Conservation (phyloP, 2,329 filamentous ascomycete genomes). For the Xylariaceae sp. region DNA sequence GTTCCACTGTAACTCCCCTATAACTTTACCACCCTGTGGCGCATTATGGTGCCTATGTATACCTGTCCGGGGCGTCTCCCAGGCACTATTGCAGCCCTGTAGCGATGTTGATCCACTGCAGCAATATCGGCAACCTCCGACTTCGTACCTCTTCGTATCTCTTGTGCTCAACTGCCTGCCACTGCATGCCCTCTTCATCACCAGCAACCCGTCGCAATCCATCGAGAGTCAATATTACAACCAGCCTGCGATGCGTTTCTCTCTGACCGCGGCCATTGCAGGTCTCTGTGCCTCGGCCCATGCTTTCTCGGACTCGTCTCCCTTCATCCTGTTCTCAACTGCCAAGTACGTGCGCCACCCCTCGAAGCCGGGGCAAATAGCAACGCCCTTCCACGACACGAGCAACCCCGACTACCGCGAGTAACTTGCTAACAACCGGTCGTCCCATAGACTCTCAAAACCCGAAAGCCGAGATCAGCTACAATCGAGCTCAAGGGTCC, state of each 20-base stretch:
- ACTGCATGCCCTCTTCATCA: background rate
- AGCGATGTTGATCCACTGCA: too few relatives aligned
- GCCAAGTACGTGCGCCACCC: conserved; percentile 58
- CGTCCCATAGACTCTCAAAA: conserved; percentile 23
- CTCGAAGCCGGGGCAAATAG: conserved; percentile 7
- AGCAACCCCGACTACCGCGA: background rate
- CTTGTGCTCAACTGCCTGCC: too few relatives aligned
- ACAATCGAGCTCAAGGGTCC: conserved; percentile 45
- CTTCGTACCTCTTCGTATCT: too few relatives aligned
- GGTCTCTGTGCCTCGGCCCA: conserved; percentile 55
- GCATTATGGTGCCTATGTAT: too few relatives aligned
- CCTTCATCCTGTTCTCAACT: conserved; percentile 84
- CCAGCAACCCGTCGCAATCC: background rate
- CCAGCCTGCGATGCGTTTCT: conserved; percentile 50
- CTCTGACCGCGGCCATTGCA: conserved; percentile 47
- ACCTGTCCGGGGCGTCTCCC: too few relatives aligned
- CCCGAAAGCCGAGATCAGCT: conserved; percentile 40
- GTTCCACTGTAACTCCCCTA: too few relatives aligned
- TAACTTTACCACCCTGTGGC: too few relatives aligned
- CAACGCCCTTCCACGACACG: background rate
- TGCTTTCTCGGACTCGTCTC: conserved; percentile 82
- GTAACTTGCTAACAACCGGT: conserved; percentile 8
- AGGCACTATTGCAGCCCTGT: too few relatives aligned
- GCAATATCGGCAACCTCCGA: too few relatives aligned
- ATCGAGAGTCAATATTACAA: background rate